Evolutionary conservation across 225 moss, liverwort and hornwort genomes (phyloP), one percentile per base, ranked within the genome.

Genomic region (Pleurozium schreberi): DNA sequence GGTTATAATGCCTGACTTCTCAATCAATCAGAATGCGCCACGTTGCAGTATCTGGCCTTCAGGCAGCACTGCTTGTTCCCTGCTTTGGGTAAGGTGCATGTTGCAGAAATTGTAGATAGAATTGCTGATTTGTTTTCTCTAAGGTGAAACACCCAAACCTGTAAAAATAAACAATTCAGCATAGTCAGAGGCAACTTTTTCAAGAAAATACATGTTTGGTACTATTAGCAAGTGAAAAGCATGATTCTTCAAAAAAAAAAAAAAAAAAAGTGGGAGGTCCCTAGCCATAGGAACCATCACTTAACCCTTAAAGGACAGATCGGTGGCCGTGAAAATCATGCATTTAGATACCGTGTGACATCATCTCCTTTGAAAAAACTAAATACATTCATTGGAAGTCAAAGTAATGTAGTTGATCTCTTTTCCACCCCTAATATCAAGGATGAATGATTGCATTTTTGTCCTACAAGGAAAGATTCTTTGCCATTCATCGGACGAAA

Each of bases 201-300:
- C 8, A 38, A 69, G 21, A 40, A 40, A 68, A 40, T 23, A 7
- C 11, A 18, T 11, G n/a, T 68, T 68, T 13, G 23, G 23, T 68
- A 68, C 2, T 68, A 22, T 23, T n/a, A 68, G 68, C n/a, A 68
- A 12, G 22, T 69, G 40, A 61, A 68, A 68, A 68, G 12, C 12
- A 68, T n/a, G n/a, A 68, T 21, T 67, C 12, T 20, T 6, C 4
- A 68, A 22, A 23, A n/a, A 12, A 68, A 11, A 1, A 18, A 42
- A 42, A n/a, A 12, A 68, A 11, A 1, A 18, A 42, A 42, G 15
- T 70, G 15, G 15, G 23, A 69, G 69, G 14, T 42, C 16, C 5
- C 16, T 16, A 27, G 11, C 5, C 8, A 43, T 0, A 16, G 4
- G 28, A 27, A 16, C 2, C 1, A 1, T 71, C 27, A 27, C 9